Conservation (phyloP, 192 early-diverging fungal genomes). For the Backusella macrospora region DNA sequence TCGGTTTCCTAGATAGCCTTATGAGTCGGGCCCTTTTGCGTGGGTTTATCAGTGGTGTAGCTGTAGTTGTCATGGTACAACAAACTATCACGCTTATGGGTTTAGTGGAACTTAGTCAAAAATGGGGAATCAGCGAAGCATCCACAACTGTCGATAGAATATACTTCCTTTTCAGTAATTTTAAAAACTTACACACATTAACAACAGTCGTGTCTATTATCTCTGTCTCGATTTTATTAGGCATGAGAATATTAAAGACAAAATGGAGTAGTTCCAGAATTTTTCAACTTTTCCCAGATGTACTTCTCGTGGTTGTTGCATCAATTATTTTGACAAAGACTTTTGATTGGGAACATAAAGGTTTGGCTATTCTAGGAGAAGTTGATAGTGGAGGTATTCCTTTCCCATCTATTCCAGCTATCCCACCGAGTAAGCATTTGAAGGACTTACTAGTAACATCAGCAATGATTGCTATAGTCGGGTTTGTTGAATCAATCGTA, state of each 20-base stretch:
- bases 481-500: conserved; percentile 98
- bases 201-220: conserved; percentile 73
- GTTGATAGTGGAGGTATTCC: conserved; percentile 68
- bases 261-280: conserved; percentile 38
- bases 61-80: conserved; percentile 91
- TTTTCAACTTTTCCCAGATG: conserved; percentile 86
- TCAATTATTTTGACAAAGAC: conserved; percentile 65
- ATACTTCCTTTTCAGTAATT: conserved; percentile 63
- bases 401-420: conserved; percentile 62
- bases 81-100: conserved; percentile 83
- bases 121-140: conserved; percentile 54
- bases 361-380: conserved; percentile 77
- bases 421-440: conserved; percentile 60
- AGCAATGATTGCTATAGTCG: conserved; percentile 92
- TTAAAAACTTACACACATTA: conserved; percentile 61
- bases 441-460: conserved; percentile 79
- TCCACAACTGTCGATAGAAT: conserved; percentile 83
- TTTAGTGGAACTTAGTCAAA: conserved; percentile 43
- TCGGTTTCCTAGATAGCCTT: conserved; percentile 97
- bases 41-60: conserved; percentile 94
- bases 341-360: conserved; percentile 74
- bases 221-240: conserved; percentile 70
- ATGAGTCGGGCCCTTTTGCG: conserved; percentile 88
- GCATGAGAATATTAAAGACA: conserved; percentile 56
- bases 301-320: conserved; percentile 81